A percentile compares a stretch with the other conserved stretches of the same genome.
Evolutionary conservation across 1,284 basidiomycete genomes (phyloP).

Genomic region (Kwoniella shivajii): DNA sequence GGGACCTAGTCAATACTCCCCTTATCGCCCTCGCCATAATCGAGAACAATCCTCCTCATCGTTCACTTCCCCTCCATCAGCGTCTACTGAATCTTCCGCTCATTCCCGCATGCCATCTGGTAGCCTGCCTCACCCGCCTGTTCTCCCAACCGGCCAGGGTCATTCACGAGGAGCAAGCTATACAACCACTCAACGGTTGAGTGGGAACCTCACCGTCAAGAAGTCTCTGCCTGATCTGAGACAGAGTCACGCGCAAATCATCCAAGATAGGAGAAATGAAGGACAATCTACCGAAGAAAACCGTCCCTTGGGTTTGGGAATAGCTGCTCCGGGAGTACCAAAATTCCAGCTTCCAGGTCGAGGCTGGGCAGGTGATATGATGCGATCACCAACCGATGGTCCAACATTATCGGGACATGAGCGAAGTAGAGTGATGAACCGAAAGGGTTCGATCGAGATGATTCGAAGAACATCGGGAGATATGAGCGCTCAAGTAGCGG

Average conservation of each 20-base stretch:
- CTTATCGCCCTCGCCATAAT: slow-evolving; percentile 17
- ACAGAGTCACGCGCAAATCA: slow-evolving; percentile 60
- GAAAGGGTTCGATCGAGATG: slow-evolving; percentile 37
- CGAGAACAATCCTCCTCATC: slow-evolving; percentile 28
- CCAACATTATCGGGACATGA: slow-evolving; percentile 14
- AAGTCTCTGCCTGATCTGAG: slow-evolving; percentile 88
- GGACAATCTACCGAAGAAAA: slow-evolving; percentile 24
- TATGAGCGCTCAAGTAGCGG: slow-evolving; percentile 6
- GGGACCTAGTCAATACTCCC: not conserved
- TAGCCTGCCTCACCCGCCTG: slow-evolving; percentile 20
- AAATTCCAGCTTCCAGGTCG: slow-evolving; percentile 18
- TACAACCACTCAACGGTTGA: slow-evolving; percentile 46
- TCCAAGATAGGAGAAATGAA: slow-evolving; percentile 43
- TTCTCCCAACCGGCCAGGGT: slow-evolving; percentile 5
- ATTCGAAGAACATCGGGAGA: slow-evolving; percentile 23
- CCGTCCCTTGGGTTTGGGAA: slow-evolving; percentile 37
- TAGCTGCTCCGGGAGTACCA: slow-evolving; percentile 23
- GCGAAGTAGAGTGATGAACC: slow-evolving; percentile 15
- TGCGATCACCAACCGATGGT: slow-evolving; percentile 15
- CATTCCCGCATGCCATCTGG: slow-evolving; percentile 34
- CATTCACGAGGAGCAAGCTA: slow-evolving; percentile 51
- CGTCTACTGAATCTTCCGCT: slow-evolving; percentile 37
- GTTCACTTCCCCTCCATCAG: slow-evolving; percentile 32
- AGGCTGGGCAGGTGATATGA: slow-evolving; percentile 15
- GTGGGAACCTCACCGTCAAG: slow-evolving; percentile 62